phyloP scores from a whole-genome alignment of 768 basidiomycete species.

The Tephrocybe sp. region DNA sequence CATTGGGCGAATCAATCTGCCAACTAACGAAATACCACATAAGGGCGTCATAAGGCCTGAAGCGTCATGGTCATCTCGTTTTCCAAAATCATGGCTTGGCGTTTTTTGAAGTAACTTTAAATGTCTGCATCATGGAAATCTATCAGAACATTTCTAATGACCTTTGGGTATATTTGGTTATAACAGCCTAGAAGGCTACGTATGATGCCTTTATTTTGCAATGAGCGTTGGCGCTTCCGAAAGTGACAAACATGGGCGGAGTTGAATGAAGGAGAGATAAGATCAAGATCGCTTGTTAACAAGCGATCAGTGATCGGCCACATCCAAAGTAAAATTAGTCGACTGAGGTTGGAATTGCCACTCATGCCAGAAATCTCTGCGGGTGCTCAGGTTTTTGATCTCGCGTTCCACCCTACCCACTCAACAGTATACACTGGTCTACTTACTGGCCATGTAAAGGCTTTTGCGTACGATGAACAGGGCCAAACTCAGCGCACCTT shows the following conservation, averaged over 20 bases:
- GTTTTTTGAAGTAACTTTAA: neutral
- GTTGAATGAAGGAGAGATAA: slow-evolving; percentile 1
- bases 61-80: too few relatives aligned
- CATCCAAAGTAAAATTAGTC: slow-evolving; percentile 6
- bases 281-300: neutral
- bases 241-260: neutral
- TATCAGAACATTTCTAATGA: neutral
- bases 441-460: slow-evolving; percentile 81
- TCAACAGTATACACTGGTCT: slow-evolving; percentile 76
- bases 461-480: slow-evolving; percentile 76
- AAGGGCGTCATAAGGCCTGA: too few relatives aligned
- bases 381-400: slow-evolving; percentile 84
- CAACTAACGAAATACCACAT: neutral
- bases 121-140: neutral
- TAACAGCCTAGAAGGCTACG: neutral
- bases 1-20: neutral
- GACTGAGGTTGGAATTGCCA: neutral
- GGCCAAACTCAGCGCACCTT: slow-evolving; percentile 59
- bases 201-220: neutral
- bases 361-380: slow-evolving; percentile 63
- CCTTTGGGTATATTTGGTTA: neutral
- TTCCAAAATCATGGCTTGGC: neutral
- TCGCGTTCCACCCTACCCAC: slow-evolving; percentile 79
- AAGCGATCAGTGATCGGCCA: neutral
- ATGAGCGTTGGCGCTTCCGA: neutral